Evolutionary conservation across 225 moss, liverwort and hornwort species (phyloP).

Genomic region (Pseudisothecium myosuroides): DNA sequence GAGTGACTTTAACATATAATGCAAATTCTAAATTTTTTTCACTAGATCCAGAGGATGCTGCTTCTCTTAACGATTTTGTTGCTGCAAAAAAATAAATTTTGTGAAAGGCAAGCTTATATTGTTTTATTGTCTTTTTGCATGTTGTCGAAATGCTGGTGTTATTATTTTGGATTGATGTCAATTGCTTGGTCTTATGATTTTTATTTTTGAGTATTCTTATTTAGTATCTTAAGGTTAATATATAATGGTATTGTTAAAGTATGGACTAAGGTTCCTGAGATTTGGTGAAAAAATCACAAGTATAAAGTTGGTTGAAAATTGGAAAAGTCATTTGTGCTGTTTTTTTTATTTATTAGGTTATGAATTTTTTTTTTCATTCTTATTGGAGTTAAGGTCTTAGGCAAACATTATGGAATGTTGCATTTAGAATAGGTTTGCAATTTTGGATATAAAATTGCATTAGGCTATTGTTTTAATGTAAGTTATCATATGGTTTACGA

Average conservation of each 20-base stretch:
- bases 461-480: neutral
- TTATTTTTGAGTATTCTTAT: neutral
- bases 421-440: too few species aligned
- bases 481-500: neutral
- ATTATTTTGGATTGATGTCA: too few species aligned
- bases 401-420: too few species aligned
- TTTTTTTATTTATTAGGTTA: too few species aligned
- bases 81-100: neutral
- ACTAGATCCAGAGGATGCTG: too few species aligned
- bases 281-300: neutral
- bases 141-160: too few species aligned
- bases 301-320: neutral
- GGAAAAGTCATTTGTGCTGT: neutral
- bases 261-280: neutral
- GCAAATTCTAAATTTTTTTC: too few species aligned
- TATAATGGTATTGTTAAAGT: neutral
- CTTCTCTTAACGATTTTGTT: neutral
- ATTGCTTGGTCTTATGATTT: too few species aligned
- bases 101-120: neutral
- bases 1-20: too few species aligned
- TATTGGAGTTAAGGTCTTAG: neutral
- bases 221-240: neutral
- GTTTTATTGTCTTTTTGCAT: too few species aligned
- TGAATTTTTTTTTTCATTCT: neutral
- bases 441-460: too few species aligned